Evolutionary conservation across 1,284 basidiomycete species (phyloP).

Genomic region (Ustilago cynodontis): DNA sequence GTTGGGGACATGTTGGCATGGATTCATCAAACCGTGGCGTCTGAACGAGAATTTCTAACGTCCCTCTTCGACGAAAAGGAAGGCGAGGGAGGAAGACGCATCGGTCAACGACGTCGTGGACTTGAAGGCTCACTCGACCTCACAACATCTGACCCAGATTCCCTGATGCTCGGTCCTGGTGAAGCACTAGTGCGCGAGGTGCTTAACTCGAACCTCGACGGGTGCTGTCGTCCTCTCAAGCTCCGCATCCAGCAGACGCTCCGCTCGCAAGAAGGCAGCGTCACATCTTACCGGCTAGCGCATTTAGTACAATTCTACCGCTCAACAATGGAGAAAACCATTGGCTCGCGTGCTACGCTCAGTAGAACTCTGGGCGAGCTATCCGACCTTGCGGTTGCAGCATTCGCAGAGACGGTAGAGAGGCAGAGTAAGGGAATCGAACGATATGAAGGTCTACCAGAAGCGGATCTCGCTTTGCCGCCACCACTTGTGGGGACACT

Average conservation of each 20-base stretch:
- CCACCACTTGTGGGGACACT: conserved; percentile 44
- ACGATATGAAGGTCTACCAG: conserved; percentile 40
- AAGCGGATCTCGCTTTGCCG: conserved; percentile 40
- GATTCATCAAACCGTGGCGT: conserved; percentile 95
- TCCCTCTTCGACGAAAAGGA: conserved; percentile 55
- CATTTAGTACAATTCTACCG: conserved; percentile 95
- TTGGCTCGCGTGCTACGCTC: conserved; percentile 83
- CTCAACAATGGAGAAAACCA: conserved; percentile 89
- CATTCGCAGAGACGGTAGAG: conserved; percentile 59
- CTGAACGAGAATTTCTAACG: conserved; percentile 80
- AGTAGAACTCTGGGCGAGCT: conserved; percentile 82
- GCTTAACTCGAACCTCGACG: conserved; percentile 85
- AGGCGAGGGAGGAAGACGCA: conserved; percentile 72
- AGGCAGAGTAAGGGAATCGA: conserved; percentile 48
- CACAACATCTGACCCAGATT: conserved; percentile 21
- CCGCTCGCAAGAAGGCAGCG: conserved; percentile 89
- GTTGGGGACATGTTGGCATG: conserved; percentile 98
- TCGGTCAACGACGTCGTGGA: conserved; percentile 45
- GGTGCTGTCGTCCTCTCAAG: conserved; percentile 79
- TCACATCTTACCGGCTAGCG: conserved; percentile 89
- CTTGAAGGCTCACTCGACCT: conserved; percentile 58
- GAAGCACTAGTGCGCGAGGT: conserved; percentile 75
- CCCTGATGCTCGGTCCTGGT: conserved; percentile 27
- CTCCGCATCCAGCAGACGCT: conserved; percentile 91
- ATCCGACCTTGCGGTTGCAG: conserved; percentile 35